A percentile compares a stretch with the other conserved stretches of the same genome.
phyloP scores from a whole-genome alignment of 2,329 filamentous ascomycete species.

The Cercospora beticola region DNA sequence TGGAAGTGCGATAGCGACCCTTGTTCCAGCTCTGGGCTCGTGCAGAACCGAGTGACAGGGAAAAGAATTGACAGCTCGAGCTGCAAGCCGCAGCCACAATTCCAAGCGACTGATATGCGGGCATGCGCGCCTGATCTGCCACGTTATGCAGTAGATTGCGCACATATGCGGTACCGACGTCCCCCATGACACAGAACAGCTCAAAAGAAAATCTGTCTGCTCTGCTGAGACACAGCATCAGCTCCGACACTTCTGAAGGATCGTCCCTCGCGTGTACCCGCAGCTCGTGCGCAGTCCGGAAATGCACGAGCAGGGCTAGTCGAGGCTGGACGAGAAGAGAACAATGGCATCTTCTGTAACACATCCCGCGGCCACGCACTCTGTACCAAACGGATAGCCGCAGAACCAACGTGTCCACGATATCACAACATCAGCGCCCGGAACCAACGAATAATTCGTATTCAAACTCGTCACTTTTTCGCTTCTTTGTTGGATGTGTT shows the following conservation, averaged over 20 bases:
- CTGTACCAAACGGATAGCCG: conserved; percentile 1
- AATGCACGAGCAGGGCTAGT: background rate
- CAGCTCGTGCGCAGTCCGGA: background rate
- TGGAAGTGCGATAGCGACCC: background rate
- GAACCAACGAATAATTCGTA: background rate
- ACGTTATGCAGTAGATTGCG: background rate
- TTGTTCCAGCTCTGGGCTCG: background rate
- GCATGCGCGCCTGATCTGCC: background rate
- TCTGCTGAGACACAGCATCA: background rate
- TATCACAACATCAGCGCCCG: background rate
- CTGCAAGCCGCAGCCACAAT: background rate
- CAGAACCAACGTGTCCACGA: background rate
- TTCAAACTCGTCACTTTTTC: background rate
- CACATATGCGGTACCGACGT: background rate
- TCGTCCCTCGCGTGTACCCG: background rate
- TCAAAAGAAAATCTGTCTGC: background rate
- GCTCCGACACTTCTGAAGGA: background rate
- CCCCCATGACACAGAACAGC: background rate
- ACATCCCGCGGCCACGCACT: background rate
- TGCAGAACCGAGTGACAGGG: background rate
- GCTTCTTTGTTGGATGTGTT: background rate
- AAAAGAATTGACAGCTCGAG: background rate
- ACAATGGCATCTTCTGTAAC: background rate
- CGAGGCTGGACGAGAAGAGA: background rate
- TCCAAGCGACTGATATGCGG: background rate